phyloP scores from a whole-genome alignment of 495 filamentous ascomycete species.

The Trichoderma asperelloides region DNA sequence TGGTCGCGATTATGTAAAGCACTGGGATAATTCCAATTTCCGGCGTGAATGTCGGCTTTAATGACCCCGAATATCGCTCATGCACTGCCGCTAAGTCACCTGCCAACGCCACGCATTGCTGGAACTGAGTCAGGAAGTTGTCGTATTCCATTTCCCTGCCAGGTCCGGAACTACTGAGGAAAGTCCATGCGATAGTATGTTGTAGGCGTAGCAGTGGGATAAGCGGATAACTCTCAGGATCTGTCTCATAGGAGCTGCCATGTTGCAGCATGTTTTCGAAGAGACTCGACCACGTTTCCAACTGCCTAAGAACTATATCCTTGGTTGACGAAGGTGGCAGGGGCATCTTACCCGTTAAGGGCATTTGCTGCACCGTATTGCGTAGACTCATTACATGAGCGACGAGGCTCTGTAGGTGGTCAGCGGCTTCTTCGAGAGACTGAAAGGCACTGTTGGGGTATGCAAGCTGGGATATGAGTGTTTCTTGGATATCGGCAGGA shows the following conservation, averaged over 20 bases:
- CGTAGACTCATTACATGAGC: conserved; percentile 13
- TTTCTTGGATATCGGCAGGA: conserved; percentile 11
- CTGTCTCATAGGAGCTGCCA: background rate
- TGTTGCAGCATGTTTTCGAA: conserved; percentile 13
- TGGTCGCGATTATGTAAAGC: conserved; percentile 24
- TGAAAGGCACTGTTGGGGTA: background rate
- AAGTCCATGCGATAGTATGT: conserved; percentile 21
- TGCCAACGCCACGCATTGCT: conserved; percentile 10
- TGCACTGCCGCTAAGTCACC: background rate
- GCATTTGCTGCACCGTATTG: conserved; percentile 4
- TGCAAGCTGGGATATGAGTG: background rate
- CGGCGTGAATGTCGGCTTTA: conserved; percentile 15
- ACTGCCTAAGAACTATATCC: conserved; percentile 2
- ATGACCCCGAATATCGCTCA: conserved; percentile 8
- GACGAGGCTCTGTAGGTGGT: conserved; percentile 13
- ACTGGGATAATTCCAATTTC: conserved; percentile 16
- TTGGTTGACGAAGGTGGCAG: conserved; percentile 6
- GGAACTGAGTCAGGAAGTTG: conserved; percentile 14
- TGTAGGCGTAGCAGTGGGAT: conserved; percentile 18
- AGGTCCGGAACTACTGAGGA: conserved; percentile 17
- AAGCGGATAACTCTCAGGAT: background rate
- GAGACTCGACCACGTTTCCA: conserved; percentile 14
- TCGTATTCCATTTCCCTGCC: conserved; percentile 15
- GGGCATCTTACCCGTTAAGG: background rate
- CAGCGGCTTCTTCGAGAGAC: conserved; percentile 15